Conservation (phyloP, 257 asterid genomes). For the Lantana camara region DNA sequence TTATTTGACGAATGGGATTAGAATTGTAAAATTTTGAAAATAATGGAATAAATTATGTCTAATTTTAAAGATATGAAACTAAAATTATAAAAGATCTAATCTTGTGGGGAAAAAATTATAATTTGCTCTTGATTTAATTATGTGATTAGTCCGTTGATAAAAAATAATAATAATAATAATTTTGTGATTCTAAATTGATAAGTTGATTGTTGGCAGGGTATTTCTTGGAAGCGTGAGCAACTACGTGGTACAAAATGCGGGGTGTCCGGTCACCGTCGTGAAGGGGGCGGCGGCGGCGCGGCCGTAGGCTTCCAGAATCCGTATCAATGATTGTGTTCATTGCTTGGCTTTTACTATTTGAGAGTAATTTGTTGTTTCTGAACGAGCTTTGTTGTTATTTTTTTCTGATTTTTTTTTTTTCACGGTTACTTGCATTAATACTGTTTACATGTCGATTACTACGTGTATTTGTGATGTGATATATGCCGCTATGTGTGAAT, state of each 20-base stretch:
- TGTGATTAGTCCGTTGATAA: no score
- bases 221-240: slow-evolving; percentile 85
- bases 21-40: no score
- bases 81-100: no score
- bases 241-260: slow-evolving; percentile 76
- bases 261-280: slow-evolving; percentile 79
- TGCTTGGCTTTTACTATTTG: neutral
- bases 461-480: neutral
- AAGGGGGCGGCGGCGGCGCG: slow-evolving; percentile 36
- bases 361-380: neutral
- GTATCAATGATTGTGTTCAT: neutral
- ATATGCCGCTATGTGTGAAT: neutral
- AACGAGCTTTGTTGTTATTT: neutral
- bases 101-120: no score
- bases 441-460: neutral
- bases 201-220: slow-evolving; percentile 44
- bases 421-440: no score
- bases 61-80: no score
- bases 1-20: no score
- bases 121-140: no score
- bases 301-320: neutral
- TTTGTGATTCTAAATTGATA: no score
- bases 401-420: neutral
- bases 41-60: no score
- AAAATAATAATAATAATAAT: no score